Evolutionary conservation across 78 protist species (phyloP).

Genomic region (Speleostelium caveatum): DNA sequence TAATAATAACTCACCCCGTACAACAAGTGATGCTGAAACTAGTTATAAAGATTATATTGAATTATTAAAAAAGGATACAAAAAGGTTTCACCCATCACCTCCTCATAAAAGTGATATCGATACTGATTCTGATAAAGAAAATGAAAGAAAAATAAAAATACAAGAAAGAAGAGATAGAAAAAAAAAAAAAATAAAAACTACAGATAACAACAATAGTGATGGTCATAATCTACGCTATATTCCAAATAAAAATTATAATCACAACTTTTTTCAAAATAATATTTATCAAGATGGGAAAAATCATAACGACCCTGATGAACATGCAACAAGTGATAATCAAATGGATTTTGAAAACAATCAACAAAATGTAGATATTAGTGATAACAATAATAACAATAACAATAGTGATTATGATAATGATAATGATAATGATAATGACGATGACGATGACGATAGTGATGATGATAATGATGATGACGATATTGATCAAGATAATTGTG

Average conservation of each 20-base stretch:
- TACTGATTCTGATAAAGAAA: not conserved
- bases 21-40: not conserved
- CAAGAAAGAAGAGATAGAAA: not conserved
- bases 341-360: not conserved
- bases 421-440: too few species aligned
- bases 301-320: not conserved
- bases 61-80: conserved; percentile 13
- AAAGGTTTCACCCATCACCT: too few species aligned
- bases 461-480: not conserved
- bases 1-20: not conserved
- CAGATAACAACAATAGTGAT: too few species aligned
- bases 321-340: not conserved
- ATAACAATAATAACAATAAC: not conserved
- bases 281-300: too few species aligned
- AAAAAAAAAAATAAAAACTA: too few species aligned
- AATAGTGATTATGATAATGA: not conserved
- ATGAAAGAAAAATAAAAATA: not conserved
- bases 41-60: not conserved
- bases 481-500: not conserved
- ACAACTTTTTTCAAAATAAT: too few species aligned
- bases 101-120: not conserved
- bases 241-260: too few species aligned
- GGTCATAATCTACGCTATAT: too few species aligned
- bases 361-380: not conserved
- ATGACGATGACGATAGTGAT: not conserved